phyloP scores from a whole-genome alignment of 176 grass and related monocot species.

The Eleusine coracana region DNA sequence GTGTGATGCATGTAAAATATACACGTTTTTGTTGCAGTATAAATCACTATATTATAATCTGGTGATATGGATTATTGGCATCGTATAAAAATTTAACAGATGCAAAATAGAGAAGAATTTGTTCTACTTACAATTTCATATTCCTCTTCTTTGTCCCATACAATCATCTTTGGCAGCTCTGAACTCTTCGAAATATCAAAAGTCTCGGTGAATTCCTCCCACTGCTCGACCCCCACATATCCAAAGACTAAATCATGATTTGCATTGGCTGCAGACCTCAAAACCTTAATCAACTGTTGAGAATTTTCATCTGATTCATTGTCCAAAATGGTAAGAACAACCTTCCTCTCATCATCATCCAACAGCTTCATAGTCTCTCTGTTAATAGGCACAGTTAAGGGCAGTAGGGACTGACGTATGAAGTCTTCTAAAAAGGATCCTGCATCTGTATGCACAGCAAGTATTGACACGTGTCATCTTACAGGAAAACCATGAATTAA shows the following conservation, averaged over 20 bases:
- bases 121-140: constrained; percentile 77
- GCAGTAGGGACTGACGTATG: constrained; percentile 81
- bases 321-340: constrained; percentile 72
- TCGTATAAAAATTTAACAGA: not conserved
- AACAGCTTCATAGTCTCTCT: constrained; percentile 74
- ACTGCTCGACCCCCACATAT: constrained; percentile 83
- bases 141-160: constrained; percentile 87
- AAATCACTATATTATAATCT: not conserved
- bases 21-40: not conserved
- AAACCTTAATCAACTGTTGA: constrained; percentile 60
- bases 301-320: constrained; percentile 71
- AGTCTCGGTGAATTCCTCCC: constrained; percentile 73
- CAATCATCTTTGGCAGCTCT: constrained; percentile 70
- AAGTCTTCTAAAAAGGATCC: constrained; percentile 83
- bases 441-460: constrained; percentile 57
- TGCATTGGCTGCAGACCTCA: constrained; percentile 78
- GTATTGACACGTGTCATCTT: constrained; percentile 20
- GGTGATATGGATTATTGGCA: not conserved
- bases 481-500: constrained; percentile 14
- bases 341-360: constrained; percentile 81
- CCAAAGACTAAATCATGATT: constrained; percentile 93
- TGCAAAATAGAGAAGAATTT: not conserved
- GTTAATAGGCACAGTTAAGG: constrained; percentile 65
- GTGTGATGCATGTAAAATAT: not conserved
- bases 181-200: constrained; percentile 66